Evolutionary conservation across 768 basidiomycete species (phyloP), one percentile per base, ranked within the genome.

Genomic region (Trametes villosa): DNA sequence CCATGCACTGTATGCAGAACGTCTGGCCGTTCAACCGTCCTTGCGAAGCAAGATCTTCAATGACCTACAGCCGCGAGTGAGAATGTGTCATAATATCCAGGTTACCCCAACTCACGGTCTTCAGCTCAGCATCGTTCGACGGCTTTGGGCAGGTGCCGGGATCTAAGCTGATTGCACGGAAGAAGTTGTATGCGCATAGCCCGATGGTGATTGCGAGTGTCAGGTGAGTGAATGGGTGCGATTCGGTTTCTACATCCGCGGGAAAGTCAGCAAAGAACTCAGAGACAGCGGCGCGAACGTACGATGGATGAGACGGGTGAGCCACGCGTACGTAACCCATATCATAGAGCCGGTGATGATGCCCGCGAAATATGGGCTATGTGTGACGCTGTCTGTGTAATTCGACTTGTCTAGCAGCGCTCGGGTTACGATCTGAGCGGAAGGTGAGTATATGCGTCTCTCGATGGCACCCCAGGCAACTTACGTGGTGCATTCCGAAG

Each of bases 1-100:
- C 90, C 94, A 98, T 94, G 76, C 96, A 98, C 60, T 88, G 85
- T 51, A 99, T 89, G 69, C 97, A 98, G 74, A 98, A 98, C 11
- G 94, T 94, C 72, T 95, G 94, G 1, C 96, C 96, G 71, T 98
- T 98, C 27, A 99, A 77, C 18, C 89, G 81, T 17, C 95, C 94
- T 69, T 89, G 86, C 11, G 89, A 88, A 15, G 95, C 92, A 18
- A 98, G 78, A 29, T 94, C 92, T 71, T 98, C 96, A 48, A 99
- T 88, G 36, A 92, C 85, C 93, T 96, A 60, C 29, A 17, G 33
- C 29, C 8, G 17, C n/a, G 53, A 41, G 31, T 45, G n/a, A 22
- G 31, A 6, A 30, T 18, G 8, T 9, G 27, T 0, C 31, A 26
- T 24, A 18, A 29, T 27, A 5, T 11, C 4, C 20, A 26, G n/a